These are phyloP conservation scores for Gardenia jasminoides DNA, from an alignment of 257 asterid species.

Conservation along the genomic window DNA sequence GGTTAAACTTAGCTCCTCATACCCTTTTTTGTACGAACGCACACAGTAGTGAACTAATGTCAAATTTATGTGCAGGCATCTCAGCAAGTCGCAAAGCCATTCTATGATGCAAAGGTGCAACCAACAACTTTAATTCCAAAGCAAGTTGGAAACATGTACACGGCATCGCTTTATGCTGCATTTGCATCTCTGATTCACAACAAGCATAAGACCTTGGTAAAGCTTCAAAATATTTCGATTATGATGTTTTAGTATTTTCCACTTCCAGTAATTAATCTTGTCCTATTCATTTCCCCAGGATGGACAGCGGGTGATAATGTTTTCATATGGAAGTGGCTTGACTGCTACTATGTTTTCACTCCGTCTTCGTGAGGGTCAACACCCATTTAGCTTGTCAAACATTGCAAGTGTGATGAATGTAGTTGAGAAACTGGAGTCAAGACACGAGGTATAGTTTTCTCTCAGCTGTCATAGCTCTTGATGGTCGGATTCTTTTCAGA, in stretches of 20 bases:
- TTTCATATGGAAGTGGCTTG: conserved; percentile 93
- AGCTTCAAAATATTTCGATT: conserved; percentile 14
- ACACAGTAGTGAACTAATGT: conserved; percentile 20
- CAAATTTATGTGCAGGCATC: conserved; percentile 54
- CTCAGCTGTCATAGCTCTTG: neutral
- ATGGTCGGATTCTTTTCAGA: neutral
- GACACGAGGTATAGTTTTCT: conserved; percentile 66
- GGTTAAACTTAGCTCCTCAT: neutral
- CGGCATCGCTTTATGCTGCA: conserved; percentile 97
- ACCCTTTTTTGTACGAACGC: neutral
- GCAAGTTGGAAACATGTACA: conserved; percentile 98
- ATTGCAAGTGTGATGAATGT: conserved; percentile 74
- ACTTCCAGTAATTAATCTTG: neutral
- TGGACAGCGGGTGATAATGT: conserved; percentile 84
- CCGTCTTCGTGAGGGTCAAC: conserved; percentile 64
- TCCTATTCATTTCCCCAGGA: conserved; percentile 38
- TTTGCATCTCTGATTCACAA: conserved; percentile 90
- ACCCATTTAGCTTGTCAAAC: conserved; percentile 85
- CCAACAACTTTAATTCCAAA: conserved; percentile 89
- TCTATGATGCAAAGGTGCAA: conserved; percentile 77
- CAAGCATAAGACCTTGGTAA: conserved; percentile 70
- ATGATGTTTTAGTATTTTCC: neutral
- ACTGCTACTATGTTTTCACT: conserved; percentile 91
- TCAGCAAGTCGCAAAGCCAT: conserved; percentile 85
- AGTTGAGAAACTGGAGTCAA: conserved; percentile 66